Base-by-base conservation (phyloP, 176 grass and related monocot genomes). In the Carex kokanica region DNA sequence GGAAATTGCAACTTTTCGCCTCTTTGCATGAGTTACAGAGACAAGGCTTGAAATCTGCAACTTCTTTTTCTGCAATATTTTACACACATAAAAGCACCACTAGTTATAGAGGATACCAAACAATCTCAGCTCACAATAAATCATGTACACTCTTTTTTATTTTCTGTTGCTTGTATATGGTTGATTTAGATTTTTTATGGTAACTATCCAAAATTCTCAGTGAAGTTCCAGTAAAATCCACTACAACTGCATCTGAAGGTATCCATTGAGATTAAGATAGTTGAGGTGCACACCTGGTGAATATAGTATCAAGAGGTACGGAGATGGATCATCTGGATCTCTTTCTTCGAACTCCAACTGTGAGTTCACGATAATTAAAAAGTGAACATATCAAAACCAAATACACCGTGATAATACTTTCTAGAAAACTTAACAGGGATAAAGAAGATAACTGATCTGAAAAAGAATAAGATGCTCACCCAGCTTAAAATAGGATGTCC, bases 241-340 rank as follows among this genome's bases (percentile, higher is more conserved):
- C 47, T 75, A n/a, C 1, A 34, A 64, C 25, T 29, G 2, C 12
- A 36, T 17, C 31, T 66, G 64, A 34, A 5, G 41, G 69, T 25
- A 56, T 51, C 24, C 31, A 31, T 14, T 2, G 21, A 74, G 71
- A 74, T 53, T 53, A 69, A 69, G 71, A 74, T 77, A 77, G 49
- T 56, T 78, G 73, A 77, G 51, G 21, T 32, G 4, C 59, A 85
- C 85, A 72, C 95, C 95, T 93, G 89, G 88, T 71, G 69, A 89
- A 88, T 85, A 91, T 87, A 98, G 84, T 83, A 86, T 84, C 43
- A 98, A 79, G 66, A 98, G 91, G 74, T 98, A 98, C 2, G 92
- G 92, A 79, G 81, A 94, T 67, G 95, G 95, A 87, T 98, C 95
- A 53, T 86, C 88, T 68, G 41, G 68, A 83, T 93, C 92, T 90